Evolutionary conservation across 2,329 filamentous ascomycete genomes (phyloP).

Genomic region (Arthroderma sp.): DNA sequence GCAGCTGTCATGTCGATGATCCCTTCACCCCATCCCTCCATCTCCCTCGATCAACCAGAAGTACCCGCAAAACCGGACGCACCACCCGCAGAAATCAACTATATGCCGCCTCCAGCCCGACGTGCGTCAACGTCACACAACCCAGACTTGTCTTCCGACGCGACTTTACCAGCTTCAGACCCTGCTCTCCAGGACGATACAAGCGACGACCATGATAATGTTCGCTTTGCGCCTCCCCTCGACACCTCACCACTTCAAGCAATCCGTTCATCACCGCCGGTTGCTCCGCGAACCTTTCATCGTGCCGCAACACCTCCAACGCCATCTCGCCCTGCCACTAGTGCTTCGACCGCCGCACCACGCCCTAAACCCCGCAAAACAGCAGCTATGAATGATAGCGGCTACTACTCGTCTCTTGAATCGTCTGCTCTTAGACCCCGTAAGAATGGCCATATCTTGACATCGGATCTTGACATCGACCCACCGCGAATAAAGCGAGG

Average conservation of each 20-base stretch:
- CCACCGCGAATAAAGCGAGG: conserved; percentile 74
- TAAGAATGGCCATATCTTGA: conserved; percentile 50
- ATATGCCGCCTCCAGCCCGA: conserved; percentile 6
- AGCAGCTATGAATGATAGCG: conserved; percentile 76
- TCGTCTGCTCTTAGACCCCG: conserved; percentile 72
- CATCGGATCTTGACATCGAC: conserved; percentile 60
- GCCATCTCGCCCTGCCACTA: conserved; percentile 45
- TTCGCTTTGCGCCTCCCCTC: conserved; percentile 13
- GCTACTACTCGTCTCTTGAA: conserved; percentile 91
- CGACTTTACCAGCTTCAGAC: conserved; percentile 62
- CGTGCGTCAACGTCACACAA: conserved; percentile 11
- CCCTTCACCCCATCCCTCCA: conserved; percentile 11
- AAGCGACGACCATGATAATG: conserved; percentile 29
- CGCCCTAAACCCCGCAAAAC: conserved; percentile 64
- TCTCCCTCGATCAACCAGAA: conserved; percentile 1
- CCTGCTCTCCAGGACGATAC: conserved; percentile 44
- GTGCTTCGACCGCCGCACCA: conserved; percentile 46
- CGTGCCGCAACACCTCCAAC: conserved; percentile 62
- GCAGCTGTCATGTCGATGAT: conserved; percentile 31
- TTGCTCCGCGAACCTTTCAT: conserved; percentile 44
- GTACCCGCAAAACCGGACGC: conserved; percentile 3
- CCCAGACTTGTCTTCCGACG: conserved; percentile 59
- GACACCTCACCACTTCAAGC: conserved; percentile 36
- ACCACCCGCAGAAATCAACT: conserved; percentile 8
- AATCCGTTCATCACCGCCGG: conserved; percentile 84